Evolutionary conservation across 164 flowering plant genomes (phyloP).

Genomic region (Dillenia turbinata): DNA sequence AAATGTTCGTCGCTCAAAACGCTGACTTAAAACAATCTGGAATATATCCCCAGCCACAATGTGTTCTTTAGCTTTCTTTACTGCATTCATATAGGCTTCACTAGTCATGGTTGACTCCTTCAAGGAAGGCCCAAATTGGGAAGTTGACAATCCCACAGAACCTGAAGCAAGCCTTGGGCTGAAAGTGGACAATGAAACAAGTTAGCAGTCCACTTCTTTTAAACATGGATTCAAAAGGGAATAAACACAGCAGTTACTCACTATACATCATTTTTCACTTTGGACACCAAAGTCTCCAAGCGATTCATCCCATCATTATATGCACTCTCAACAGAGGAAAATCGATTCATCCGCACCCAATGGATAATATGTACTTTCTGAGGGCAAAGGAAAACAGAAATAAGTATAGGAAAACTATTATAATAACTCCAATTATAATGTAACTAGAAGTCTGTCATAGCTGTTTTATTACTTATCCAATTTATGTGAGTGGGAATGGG

Average conservation of each 20-base stretch:
- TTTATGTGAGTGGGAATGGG: neutral
- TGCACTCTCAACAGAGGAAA: constrained; percentile 63
- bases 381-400: constrained; percentile 10
- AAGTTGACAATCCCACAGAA: constrained; percentile 47
- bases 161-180: constrained; percentile 82
- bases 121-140: constrained; percentile 59
- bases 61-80: constrained; percentile 81
- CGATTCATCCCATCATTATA: constrained; percentile 65
- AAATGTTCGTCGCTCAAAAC: constrained; percentile 91
- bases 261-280: constrained; percentile 44
- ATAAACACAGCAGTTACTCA: constrained; percentile 31
- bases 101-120: constrained; percentile 66
- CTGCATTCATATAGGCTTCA: constrained; percentile 72
- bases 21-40: constrained; percentile 93
- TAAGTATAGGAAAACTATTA: too few relatives aligned
- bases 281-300: constrained; percentile 52
- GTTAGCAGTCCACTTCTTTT: neutral
- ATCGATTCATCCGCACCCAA: constrained; percentile 78
- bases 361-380: constrained; percentile 86
- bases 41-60: constrained; percentile 93
- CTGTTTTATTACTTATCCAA: too few relatives aligned
- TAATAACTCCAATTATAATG: too few relatives aligned
- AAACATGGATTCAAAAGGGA: neutral
- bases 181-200: constrained; percentile 17
- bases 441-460: too few relatives aligned